Base-by-base conservation (phyloP, 805 yeast genomes). In the Nakazawaea populi region DNA sequence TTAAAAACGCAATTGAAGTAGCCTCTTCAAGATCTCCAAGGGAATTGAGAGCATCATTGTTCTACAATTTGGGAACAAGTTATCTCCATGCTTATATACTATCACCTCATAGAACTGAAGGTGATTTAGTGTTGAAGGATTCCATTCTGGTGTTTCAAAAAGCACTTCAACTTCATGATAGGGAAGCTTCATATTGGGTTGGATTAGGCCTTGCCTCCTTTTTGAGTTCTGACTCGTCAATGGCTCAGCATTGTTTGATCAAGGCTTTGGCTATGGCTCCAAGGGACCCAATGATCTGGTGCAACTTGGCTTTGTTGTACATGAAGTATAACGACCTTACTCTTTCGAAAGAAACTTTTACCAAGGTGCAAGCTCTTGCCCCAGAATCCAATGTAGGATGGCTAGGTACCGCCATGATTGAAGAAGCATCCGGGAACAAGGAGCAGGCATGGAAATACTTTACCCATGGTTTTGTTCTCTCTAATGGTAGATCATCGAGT, bases 181-280 rank as follows among this genome's bases (percentile, higher is more conserved):
- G 76, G 52, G 87, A 85, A 55, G 72, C 85, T 1, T 82, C 77
- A 18, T 82, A 82, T 52, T 94, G 99, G 99, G 73, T 80, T 48
- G 84, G 87, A 0, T 71, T 92, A 31, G 99, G 98, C 11, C 76
- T 85, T 51, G 86, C 90, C 0, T 79, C 89, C 6, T 74, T 83
- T 49, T 68, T 80, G 3, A 66, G 73, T 4, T 18, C 29, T 6
- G 86, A 82, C 56, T 83, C 92, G 0, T 76, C 78, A 45, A 86
- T 89, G 6, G 74, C 97, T 0, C 99, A 94, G 66, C 99, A 94
- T 68, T 89, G 97, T 64, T 89, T 87, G 59, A 87, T 94, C 58
- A 85, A 88, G 55, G 91, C 97, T 0, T 68, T 83, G 2, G 74
- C 87, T 0, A 66, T 90, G 39, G 84, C 87, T 45, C 79, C 87